Conservation (phyloP, 345 rosid species). For the Rhizophora mangle region DNA sequence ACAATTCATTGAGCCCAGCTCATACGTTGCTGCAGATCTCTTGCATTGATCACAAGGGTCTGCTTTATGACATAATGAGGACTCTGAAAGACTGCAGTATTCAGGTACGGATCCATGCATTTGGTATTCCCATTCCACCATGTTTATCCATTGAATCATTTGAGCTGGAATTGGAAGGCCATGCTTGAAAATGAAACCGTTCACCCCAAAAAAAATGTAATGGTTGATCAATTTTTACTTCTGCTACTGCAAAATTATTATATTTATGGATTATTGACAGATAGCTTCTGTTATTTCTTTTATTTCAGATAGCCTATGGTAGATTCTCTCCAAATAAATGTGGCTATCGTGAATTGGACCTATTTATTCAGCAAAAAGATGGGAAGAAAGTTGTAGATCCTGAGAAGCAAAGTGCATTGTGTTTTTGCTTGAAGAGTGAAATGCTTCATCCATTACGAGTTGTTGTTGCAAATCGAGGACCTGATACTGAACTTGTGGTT, state of each 20-base stretch:
- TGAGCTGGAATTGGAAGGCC: not conserved
- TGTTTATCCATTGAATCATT: not conserved
- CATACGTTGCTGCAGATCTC: constrained; percentile 71
- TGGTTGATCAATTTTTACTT: not conserved
- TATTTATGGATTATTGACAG: not conserved
- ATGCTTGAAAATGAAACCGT: not conserved
- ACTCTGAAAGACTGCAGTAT: constrained; percentile 77
- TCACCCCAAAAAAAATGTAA: not conserved
- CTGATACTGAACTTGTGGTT: constrained; percentile 74
- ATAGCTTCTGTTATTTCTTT: constrained; percentile 12
- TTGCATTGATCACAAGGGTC: constrained; percentile 75
- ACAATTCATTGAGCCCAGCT: constrained; percentile 74
- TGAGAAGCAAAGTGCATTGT: constrained; percentile 48
- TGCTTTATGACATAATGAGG: constrained; percentile 70
- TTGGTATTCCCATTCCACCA: not conserved
- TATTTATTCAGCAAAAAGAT: constrained; percentile 75
- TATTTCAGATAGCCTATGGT: constrained; percentile 62
- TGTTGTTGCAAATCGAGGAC: constrained; percentile 66
- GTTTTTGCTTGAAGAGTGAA: constrained; percentile 61
- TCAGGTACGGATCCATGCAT: constrained; percentile 38
- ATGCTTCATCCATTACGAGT: constrained; percentile 84
- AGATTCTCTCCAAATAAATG: constrained; percentile 52
- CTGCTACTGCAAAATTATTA: not conserved
- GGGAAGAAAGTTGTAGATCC: constrained; percentile 69
- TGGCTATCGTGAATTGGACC: constrained; percentile 63